These are phyloP conservation scores for Bolboschoenus planiculmis DNA, from an alignment of 176 grass and related monocot genomes.

Conservation along the genomic window DNA sequence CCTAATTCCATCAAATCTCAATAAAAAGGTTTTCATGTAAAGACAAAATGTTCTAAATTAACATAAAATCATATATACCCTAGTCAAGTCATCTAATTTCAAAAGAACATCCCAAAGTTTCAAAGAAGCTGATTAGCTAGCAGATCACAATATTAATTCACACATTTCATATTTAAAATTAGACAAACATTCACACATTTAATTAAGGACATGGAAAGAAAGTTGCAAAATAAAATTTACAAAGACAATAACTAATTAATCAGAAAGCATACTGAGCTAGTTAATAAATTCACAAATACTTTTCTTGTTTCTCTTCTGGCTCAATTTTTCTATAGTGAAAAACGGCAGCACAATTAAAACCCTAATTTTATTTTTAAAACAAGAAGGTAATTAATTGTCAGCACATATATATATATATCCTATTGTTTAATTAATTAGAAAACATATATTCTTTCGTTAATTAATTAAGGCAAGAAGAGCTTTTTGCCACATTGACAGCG, in stretches of 20 bases:
- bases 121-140: neutral
- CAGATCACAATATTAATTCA: neutral
- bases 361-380: neutral
- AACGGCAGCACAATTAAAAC: neutral
- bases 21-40: neutral
- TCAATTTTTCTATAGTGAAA: too few relatives aligned
- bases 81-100: too few relatives aligned
- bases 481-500: conserved; percentile 72
- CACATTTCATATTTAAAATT: neutral
- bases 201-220: neutral
- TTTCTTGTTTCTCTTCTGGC: too few relatives aligned
- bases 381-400: neutral
- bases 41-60: neutral
- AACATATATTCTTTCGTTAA: neutral
- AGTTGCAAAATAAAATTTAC: neutral
- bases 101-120: too few relatives aligned
- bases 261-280: neutral
- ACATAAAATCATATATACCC: neutral
- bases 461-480: conserved; percentile 72
- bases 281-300: too few relatives aligned
- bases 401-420: neutral
- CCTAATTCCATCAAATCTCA: neutral
- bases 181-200: neutral
- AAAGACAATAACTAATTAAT: neutral
- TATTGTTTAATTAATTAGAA: neutral